Conservation (phyloP, 768 basidiomycete genomes). For the Mrakia gelida region DNA sequence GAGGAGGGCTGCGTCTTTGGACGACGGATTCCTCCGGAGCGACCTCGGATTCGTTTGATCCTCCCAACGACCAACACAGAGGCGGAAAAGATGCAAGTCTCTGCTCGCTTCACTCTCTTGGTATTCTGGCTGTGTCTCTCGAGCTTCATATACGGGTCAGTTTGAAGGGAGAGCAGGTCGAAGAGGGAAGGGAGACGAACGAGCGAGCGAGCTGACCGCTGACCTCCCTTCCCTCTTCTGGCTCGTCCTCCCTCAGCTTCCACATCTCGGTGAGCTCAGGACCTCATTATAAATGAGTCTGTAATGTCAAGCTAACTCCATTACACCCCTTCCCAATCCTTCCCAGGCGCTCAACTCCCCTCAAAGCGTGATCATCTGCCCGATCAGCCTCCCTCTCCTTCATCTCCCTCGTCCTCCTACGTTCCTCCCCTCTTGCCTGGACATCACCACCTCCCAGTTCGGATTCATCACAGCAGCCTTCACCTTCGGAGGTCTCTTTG, state of each 20-base stretch:
- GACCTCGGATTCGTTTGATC: not conserved
- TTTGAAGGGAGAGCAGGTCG: too few relatives aligned
- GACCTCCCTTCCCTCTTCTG: not conserved
- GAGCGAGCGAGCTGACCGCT: not conserved
- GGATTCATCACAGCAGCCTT: conserved; percentile 78
- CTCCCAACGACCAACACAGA: not conserved
- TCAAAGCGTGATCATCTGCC: conserved; percentile 3
- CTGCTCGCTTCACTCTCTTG: not conserved
- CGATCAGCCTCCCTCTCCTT: not conserved
- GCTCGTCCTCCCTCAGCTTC: not conserved
- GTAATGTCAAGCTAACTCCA: too few relatives aligned
- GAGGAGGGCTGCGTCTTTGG: not conserved
- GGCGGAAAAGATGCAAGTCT: not conserved
- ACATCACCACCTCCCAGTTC: conserved; percentile 70
- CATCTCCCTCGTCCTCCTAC: not conserved
- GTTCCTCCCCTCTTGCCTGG: conserved; percentile 65
- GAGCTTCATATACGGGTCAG: conserved; percentile 9
- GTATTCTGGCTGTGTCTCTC: conserved; percentile 6
- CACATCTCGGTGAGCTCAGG: conserved; percentile 16
- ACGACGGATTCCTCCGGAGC: not conserved
- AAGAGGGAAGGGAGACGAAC: not conserved
- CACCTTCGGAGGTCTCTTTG: conserved; percentile 79
- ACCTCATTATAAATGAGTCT: not conserved
- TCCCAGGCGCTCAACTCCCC: conserved; percentile 19
- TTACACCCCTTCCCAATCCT: not conserved